Evolutionary conservation across 1,139 yeast species (phyloP).

Genomic region (Hansenula sp.): DNA sequence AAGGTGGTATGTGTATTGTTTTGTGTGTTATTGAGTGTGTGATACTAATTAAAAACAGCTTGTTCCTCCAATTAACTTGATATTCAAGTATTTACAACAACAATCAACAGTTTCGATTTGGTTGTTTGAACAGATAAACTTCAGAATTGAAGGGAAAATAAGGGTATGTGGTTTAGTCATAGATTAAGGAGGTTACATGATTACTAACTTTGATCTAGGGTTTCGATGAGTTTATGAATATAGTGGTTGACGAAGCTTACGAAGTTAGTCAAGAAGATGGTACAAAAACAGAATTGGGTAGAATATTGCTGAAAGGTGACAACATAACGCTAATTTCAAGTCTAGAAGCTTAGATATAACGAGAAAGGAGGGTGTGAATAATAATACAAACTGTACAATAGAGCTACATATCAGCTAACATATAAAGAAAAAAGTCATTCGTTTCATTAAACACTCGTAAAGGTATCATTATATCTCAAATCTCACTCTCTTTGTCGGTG

Average conservation of each 20-base stretch:
- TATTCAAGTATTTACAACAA: slow-evolving; percentile 82
- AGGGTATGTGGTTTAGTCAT: slow-evolving; percentile 18
- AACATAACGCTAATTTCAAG: slow-evolving; percentile 77
- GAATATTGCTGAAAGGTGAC: slow-evolving; percentile 86
- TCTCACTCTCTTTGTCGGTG: slow-evolving; percentile 9
- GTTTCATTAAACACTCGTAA: no score
- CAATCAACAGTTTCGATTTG: slow-evolving; percentile 78
- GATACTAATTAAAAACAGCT: slow-evolving; percentile 28
- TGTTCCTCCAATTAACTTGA: slow-evolving; percentile 88
- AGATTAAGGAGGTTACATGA: neutral
- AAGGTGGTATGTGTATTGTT: slow-evolving; percentile 22
- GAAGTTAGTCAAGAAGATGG: slow-evolving; percentile 50
- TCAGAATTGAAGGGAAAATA: slow-evolving; percentile 77
- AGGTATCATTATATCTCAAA: neutral
- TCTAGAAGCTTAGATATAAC: slow-evolving; percentile 11
- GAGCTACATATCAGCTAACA: neutral
- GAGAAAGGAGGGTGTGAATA: no score
- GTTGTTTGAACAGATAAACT: slow-evolving; percentile 81
- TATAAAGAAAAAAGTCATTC: no score
- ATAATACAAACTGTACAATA: neutral
- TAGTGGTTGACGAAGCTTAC: slow-evolving; percentile 86
- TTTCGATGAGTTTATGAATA: slow-evolving; percentile 96
- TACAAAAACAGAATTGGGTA: slow-evolving; percentile 40
- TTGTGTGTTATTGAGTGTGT: neutral
- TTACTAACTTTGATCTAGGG: slow-evolving; percentile 36